A percentile compares a stretch with the other conserved stretches of the same genome.
Evolutionary conservation across 805 yeast species (phyloP).

Genomic region (Wilhelminamyces savonicus): DNA sequence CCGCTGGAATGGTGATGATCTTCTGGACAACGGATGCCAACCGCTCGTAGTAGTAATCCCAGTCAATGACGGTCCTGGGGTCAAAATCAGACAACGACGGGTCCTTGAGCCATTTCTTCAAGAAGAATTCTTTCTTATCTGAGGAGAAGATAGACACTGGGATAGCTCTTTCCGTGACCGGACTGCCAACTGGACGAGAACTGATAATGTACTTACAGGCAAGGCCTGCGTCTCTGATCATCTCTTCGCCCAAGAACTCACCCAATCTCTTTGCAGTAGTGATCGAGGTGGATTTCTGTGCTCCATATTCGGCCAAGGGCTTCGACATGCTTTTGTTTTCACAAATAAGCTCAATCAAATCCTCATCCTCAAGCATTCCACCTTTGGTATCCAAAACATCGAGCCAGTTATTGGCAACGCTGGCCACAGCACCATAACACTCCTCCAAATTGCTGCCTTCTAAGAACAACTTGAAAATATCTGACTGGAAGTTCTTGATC

Average conservation of each 20-base stretch:
- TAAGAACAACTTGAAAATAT: constrained; percentile 83
- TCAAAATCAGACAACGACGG: constrained; percentile 73
- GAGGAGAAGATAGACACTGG: constrained; percentile 96
- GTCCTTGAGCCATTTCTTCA: constrained; percentile 85
- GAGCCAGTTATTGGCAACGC: constrained; percentile 92
- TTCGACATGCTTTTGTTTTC: constrained; percentile 95
- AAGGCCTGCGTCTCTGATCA: constrained; percentile 94
- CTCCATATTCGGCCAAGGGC: constrained; percentile 80
- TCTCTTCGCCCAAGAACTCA: constrained; percentile 90
- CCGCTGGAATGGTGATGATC: constrained; percentile 96
- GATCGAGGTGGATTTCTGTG: constrained; percentile 89
- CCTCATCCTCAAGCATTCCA: constrained; percentile 83
- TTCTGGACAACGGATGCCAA: constrained; percentile 90
- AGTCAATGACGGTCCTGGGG: constrained; percentile 83
- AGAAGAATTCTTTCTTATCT: constrained; percentile 68
- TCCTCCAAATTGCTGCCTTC: constrained; percentile 74
- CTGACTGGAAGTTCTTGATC: constrained; percentile 92
- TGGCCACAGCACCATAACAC: constrained; percentile 86
- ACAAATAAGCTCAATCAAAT: constrained; percentile 88
- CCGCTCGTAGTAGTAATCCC: constrained; percentile 89
- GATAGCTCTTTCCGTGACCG: constrained; percentile 92
- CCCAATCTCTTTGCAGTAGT: constrained; percentile 92
- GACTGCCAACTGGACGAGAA: constrained; percentile 72
- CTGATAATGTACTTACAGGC: constrained; percentile 93
- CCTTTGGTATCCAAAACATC: constrained; percentile 91